Base-by-base conservation (phyloP, 805 yeast species). In the Hagleromyces aurorensis region DNA sequence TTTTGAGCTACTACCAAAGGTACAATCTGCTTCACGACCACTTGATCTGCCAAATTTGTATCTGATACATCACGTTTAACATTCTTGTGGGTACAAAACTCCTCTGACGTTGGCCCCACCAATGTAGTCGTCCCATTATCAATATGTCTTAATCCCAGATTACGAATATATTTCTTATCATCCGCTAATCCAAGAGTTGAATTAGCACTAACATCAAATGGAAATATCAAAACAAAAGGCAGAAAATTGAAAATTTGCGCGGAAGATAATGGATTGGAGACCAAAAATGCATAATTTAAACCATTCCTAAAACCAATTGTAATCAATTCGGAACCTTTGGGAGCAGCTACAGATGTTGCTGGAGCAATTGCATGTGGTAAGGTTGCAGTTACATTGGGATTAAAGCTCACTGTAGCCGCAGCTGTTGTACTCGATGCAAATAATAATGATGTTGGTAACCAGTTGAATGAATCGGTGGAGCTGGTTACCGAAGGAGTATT, bases 271-370 rank as follows among this genome's bases (percentile, higher is more conserved):
- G 93, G 82, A 49, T 86, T 75, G 44, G 64, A 81, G 42, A 70
- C 89, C 41, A 87, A 81, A 42, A 84, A 85, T 46, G 83, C 83
- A 55, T 85, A 87, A 56, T 84, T 85, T 56, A 85, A 71, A 3
- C 76, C 69, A 34, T 72, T 59, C 44, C 75, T 72, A 64, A 87
- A 86, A 3, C 53, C 53, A 19, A 48, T 28, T 1, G 49, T 43
- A 7, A 48, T 40, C 12, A 36, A 30, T 7, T 32, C 22, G 17
- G 45, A 43, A 20, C 36, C 32, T 8, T 37, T 30, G 3, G 46
- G 40, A 9, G 31, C 30, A 17, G 35, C 75, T 26, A 69, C 29
- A 44, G 59, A 30, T 50, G 63, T 35, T 34, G 52, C 25, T 39
- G 58, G 61, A 7, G 64, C 40, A 7, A 57, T 49, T 4, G 51